These are phyloP conservation scores for Penicillium glabrum DNA, from an alignment of 2,329 filamentous ascomycete species.

Conservation along the genomic window DNA sequence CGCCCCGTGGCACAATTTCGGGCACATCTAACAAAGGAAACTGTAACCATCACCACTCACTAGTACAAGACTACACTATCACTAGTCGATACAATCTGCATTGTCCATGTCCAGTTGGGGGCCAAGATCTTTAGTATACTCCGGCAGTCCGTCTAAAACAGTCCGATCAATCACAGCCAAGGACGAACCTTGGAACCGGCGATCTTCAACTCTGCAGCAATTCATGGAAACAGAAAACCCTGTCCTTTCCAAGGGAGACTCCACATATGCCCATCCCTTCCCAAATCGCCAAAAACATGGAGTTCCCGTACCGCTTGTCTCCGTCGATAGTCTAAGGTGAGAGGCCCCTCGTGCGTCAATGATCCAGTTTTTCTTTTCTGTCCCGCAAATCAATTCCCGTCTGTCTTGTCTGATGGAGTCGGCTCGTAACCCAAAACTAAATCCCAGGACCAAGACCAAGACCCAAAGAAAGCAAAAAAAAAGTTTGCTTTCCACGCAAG, in stretches of 20 bases:
- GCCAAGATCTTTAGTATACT: neutral
- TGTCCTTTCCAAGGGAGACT: neutral
- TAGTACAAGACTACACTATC: too few relatives aligned
- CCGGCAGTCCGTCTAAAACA: neutral
- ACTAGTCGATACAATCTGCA: too few relatives aligned
- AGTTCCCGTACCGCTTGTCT: slow-evolving; percentile 4
- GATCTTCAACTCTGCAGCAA: slow-evolving; percentile 1
- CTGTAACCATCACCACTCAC: neutral
- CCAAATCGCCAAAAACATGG: neutral
- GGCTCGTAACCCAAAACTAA: neutral
- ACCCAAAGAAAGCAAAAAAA: neutral
- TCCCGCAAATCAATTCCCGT: neutral
- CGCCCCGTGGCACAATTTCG: neutral
- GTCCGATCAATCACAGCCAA: neutral
- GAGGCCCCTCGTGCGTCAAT: neutral
- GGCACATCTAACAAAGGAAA: neutral
- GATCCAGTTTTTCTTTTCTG: neutral
- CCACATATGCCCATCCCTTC: neutral
- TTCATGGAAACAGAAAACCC: neutral
- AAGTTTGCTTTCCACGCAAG: neutral
- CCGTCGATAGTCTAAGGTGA: slow-evolving; percentile 1
- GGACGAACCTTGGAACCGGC: neutral
- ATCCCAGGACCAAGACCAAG: neutral
- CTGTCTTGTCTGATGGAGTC: neutral
- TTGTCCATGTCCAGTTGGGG: neutral